phyloP scores from a whole-genome alignment of 257 asterid genomes.

The Fraxinus anomala region DNA sequence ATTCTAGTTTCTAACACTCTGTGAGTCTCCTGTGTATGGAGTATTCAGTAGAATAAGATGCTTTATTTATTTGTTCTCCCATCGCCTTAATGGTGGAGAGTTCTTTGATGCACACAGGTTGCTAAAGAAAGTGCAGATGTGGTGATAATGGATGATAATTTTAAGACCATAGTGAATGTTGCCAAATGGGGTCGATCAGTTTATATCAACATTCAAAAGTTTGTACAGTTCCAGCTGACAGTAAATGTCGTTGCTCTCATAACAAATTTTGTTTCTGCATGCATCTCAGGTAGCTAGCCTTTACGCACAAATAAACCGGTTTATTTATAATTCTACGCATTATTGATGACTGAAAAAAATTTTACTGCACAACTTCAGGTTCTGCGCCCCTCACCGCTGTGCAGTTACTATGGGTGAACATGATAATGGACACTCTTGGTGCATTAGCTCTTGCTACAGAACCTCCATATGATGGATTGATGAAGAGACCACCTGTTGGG shows the following conservation, averaged over 20 bases:
- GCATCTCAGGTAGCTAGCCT: constrained; percentile 57
- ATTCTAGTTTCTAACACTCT: too few relatives aligned
- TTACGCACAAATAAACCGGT: background rate
- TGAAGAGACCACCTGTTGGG: constrained; percentile 70
- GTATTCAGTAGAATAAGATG: constrained; percentile 5
- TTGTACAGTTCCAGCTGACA: constrained; percentile 84
- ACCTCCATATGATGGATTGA: constrained; percentile 76
- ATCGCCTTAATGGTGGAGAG: background rate
- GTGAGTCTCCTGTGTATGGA: too few relatives aligned
- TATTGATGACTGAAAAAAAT: background rate
- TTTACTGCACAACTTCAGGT: constrained; percentile 40
- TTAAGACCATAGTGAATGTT: constrained; percentile 63
- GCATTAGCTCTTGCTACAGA: constrained; percentile 89
- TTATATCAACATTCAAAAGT: constrained; percentile 81
- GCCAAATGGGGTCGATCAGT: constrained; percentile 90
- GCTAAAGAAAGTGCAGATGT: constrained; percentile 86
- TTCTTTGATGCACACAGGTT: constrained; percentile 47
- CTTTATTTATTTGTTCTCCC: background rate
- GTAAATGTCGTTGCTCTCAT: constrained; percentile 75
- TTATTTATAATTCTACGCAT: background rate
- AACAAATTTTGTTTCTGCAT: constrained; percentile 69
- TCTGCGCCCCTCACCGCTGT: constrained; percentile 87
- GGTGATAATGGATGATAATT: constrained; percentile 77
- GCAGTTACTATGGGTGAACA: constrained; percentile 92
- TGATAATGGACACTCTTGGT: constrained; percentile 91